Conservation (phyloP, 164 flowering plant species). For the Chimonanthus salicifolius region DNA sequence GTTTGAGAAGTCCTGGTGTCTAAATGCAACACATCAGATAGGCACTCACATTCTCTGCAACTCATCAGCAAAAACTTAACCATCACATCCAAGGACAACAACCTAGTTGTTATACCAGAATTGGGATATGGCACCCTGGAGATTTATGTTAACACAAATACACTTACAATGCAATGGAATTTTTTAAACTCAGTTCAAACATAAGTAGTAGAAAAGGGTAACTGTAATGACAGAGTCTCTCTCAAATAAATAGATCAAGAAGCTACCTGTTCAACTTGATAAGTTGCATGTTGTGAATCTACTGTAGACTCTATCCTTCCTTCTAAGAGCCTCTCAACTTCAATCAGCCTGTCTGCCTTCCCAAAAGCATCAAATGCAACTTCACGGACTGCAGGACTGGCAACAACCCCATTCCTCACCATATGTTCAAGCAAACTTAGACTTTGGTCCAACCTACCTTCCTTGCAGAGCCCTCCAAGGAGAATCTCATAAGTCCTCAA, state of each 20-base stretch:
- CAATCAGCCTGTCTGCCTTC: constrained; percentile 45
- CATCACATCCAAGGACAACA: too few species aligned
- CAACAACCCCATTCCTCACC: constrained; percentile 39
- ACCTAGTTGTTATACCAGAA: too few species aligned
- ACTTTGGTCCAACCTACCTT: constrained; percentile 30
- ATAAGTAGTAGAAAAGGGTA: too few species aligned
- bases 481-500: constrained; percentile 47
- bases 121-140: too few species aligned
- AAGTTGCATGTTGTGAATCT: constrained; percentile 1
- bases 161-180: too few species aligned
- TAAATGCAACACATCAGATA: too few species aligned
- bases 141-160: too few species aligned
- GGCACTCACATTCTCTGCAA: too few species aligned
- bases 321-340: constrained; percentile 41
- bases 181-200: too few species aligned
- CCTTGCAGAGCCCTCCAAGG: constrained; percentile 39
- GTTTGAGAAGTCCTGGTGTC: too few species aligned
- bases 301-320: constrained; percentile 14
- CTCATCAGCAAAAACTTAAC: too few species aligned
- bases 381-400: constrained; percentile 36
- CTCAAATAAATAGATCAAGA: background rate
- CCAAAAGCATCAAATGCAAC: constrained; percentile 36
- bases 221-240: background rate
- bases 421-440: constrained; percentile 40
- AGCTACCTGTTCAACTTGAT: constrained; percentile 16